Evolutionary conservation across 2,329 filamentous ascomycete species (phyloP), one percentile per base, ranked within the genome.

Genomic region (Neoarthrinium moseri): DNA sequence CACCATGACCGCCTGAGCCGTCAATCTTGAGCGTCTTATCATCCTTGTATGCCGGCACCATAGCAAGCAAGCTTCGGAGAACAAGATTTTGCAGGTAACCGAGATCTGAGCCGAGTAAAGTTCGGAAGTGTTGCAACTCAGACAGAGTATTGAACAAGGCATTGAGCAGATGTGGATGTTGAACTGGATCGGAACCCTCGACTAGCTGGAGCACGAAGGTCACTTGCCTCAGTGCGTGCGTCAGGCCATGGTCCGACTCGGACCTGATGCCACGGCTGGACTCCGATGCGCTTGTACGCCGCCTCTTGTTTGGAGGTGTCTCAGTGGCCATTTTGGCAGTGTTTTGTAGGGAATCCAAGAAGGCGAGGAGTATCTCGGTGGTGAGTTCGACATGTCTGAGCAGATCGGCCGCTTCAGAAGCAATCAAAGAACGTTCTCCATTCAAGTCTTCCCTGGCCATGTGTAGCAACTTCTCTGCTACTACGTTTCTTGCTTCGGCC

Each of bases 201-300:
- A 97, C 81, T 21, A 97, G 71, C 63, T 97, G 91, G 29, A 97
- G 74, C 10, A 96, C 88, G 59, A 96, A 84, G 0, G 91, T 96
- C 45, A 92, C 80, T 56, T 86, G 87, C 55, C 83, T 82, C 51
- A 96, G 77, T 6, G 85, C 78, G 38, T 78, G 75, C 4, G 36
- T 42, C 34, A 30, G 30, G 26, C 22, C 34, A 27, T 43, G 30
- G 37, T 29, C 22, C 13, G 23, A 18, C 33, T 39, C 23, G 8
- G 29, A 12, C 8, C 15, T n/a, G 15, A 27, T 18, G 68, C 58
- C 89, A 83, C 6, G 79, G 75, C 26, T 83, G 53, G 80, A 78
- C 53, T 88, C 86, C 13, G 81, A 84, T 45, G 47, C 39, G 21
- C 47, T 49, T 18, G 82, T 88, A 42, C 89, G 80, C 57, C 89